These are phyloP conservation scores for Antarctomyces pellizariae DNA, from an alignment of 495 filamentous ascomycete genomes.

Conservation along the genomic window DNA sequence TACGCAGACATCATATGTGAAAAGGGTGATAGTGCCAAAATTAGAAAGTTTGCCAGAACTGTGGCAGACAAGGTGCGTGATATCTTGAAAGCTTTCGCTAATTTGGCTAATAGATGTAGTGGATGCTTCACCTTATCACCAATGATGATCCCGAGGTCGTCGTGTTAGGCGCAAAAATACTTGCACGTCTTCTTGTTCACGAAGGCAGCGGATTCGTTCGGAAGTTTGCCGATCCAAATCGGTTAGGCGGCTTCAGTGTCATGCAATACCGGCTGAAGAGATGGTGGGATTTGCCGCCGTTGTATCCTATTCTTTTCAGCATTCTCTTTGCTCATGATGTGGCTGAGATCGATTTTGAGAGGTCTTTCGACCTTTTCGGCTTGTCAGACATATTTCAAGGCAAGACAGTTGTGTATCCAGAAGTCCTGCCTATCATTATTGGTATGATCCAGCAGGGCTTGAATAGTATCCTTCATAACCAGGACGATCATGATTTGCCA, in stretches of 20 bases:
- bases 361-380: conserved; percentile 45
- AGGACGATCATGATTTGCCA: conserved; percentile 32
- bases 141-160: conserved; percentile 72
- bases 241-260: conserved; percentile 66
- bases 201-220: conserved; percentile 58
- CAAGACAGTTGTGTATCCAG: conserved; percentile 45
- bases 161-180: conserved; percentile 56
- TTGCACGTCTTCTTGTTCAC: conserved; percentile 61
- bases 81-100: neutral
- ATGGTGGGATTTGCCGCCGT: conserved; percentile 68
- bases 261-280: conserved; percentile 58
- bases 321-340: conserved; percentile 72
- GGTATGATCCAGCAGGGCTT: conserved; percentile 72
- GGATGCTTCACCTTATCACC: conserved; percentile 81
- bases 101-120: conserved; percentile 33
- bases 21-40: conserved; percentile 34
- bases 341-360: conserved; percentile 45
- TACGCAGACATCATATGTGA: conserved; percentile 69
- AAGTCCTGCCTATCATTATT: conserved; percentile 59
- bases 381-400: conserved; percentile 49
- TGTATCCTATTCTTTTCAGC: conserved; percentile 82
- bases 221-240: conserved; percentile 67
- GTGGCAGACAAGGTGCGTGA: conserved; percentile 79
- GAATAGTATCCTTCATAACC: conserved; percentile 36
- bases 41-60: conserved; percentile 77